A percentile compares a stretch with the other conserved stretches of the same genome.
phyloP scores from a whole-genome alignment of 164 flowering plant genomes.

The Cinnamomum micranthum region DNA sequence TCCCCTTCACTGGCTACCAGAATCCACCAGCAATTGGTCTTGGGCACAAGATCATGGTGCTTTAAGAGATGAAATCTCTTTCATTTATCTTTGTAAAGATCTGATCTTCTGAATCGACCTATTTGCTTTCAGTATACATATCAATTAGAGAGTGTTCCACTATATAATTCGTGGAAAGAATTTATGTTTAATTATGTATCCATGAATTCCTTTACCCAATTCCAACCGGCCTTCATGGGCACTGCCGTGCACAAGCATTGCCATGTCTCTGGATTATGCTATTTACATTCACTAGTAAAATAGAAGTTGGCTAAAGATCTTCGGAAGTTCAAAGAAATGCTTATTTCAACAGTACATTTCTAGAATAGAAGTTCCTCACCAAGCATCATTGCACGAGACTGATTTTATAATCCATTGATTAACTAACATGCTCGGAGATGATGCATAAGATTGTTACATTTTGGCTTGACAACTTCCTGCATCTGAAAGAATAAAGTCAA shows the following conservation, averaged over 20 bases:
- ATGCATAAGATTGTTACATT: slow-evolving; percentile 8
- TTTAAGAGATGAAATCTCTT: slow-evolving; percentile 27
- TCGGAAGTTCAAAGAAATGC: slow-evolving; percentile 11
- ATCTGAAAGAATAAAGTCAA: slow-evolving; percentile 10
- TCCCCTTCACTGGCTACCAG: too few relatives aligned
- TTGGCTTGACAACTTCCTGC: slow-evolving; percentile 7
- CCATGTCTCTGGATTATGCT: too few relatives aligned
- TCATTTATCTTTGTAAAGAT: slow-evolving; percentile 15
- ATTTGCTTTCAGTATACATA: slow-evolving; percentile 24
- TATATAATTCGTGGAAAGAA: slow-evolving; percentile 12
- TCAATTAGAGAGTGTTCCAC: slow-evolving; percentile 32
- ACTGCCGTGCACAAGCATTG: slow-evolving; percentile 15
- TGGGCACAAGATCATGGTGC: slow-evolving; percentile 22
- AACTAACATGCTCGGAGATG: slow-evolving; percentile 21
- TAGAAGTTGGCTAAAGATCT: slow-evolving; percentile 14
- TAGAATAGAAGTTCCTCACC: slow-evolving; percentile 20
- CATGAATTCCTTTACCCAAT: slow-evolving; percentile 23
- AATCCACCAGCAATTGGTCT: too few relatives aligned
- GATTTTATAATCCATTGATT: slow-evolving; percentile 19
- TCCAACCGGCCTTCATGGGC: slow-evolving; percentile 8
- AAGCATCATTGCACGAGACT: slow-evolving; percentile 6
- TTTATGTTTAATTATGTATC: slow-evolving; percentile 20
- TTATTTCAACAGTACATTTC: slow-evolving; percentile 24
- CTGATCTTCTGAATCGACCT: slow-evolving; percentile 5
- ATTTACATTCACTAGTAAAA: slow-evolving; percentile 12